Base-by-base conservation (phyloP, 345 rosid species). In the Excoecaria cochinchinensis region DNA sequence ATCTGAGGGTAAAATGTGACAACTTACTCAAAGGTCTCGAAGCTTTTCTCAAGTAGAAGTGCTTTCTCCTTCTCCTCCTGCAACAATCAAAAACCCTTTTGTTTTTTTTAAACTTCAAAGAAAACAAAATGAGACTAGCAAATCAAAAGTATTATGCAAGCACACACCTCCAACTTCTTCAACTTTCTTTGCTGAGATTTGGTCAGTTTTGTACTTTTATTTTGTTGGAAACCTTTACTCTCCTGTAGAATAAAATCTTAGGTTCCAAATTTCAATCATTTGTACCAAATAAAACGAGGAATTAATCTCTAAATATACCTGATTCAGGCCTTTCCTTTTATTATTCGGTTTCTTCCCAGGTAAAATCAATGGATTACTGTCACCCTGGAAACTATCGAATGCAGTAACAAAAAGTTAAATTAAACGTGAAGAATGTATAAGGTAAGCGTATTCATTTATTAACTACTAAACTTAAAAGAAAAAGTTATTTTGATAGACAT, bases 181-280 rank as follows among this genome's bases (percentile, higher is more conserved):
- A 90, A 73, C 79, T 89, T 92, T 58, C 90, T 87, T 79, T 86
- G 80, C 84, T 84, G 91, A 19, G 90, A 88, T 74, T 90, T 91
- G 85, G 94, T 88, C 51, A 80, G 19, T 15, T 56, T 74, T 4
- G 80, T 74, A 13, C 40, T 73, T 51, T 73, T 65, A 52, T 72
- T 77, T 55, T 69, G 57, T 60, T 78, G 77, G 44, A 51, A 53
- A 60, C 57, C 77, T 74, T 82, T 79, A 17, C 6, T n/a, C 63
- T 69, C 81, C 87, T 80, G 78, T 46, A 42, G 1, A 15, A 11
- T 16, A 66, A 21, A 24, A 13, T 39, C 19, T 64, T 74, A 24
- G 21, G 17, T 22, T n/a, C 8, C 62, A 21, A n/a, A 8, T 58
- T 56, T 38, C 72, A 19, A 65, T 1, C 48, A 24, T 68, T 36